These are phyloP conservation scores for Termitomyces sp. DNA, from an alignment of 768 basidiomycete species.

Conservation along the genomic window DNA sequence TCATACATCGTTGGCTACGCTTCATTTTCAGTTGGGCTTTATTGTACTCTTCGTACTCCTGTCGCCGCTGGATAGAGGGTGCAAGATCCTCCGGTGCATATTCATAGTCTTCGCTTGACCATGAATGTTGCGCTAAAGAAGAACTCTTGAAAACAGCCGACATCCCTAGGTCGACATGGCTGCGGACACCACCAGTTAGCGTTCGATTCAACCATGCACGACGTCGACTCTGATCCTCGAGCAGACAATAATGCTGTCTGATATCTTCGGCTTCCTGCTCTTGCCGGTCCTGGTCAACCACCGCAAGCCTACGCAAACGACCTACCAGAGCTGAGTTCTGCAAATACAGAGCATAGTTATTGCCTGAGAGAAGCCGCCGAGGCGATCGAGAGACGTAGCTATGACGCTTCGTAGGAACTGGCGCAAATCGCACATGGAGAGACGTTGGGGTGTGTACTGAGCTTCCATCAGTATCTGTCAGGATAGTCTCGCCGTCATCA, in stretches of 20 bases:
- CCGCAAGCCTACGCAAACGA: constrained; percentile 36
- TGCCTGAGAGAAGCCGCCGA: constrained; percentile 24
- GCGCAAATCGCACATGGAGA: constrained; percentile 22
- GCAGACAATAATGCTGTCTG: constrained; percentile 33
- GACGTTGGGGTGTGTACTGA: constrained; percentile 43
- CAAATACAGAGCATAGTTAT: constrained; percentile 29
- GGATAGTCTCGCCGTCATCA: constrained; percentile 31
- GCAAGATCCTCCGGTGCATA: constrained; percentile 4
- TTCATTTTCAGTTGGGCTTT: constrained; percentile 6
- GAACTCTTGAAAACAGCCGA: constrained; percentile 47
- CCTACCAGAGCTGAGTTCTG: constrained; percentile 25
- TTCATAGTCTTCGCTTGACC: constrained; percentile 34
- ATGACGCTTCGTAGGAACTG: constrained; percentile 15
- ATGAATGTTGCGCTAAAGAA: constrained; percentile 36
- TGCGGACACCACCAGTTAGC: constrained; percentile 20
- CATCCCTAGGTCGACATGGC: constrained; percentile 34
- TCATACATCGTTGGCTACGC: constrained; percentile 11
- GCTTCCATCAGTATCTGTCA: constrained; percentile 44
- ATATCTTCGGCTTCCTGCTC: constrained; percentile 33
- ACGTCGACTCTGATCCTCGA: constrained; percentile 56
- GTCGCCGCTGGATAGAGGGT: neutral
- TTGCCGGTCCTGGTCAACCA: constrained; percentile 36
- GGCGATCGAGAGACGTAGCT: constrained; percentile 19
- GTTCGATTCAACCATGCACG: constrained; percentile 63
- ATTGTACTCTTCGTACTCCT: constrained; percentile 17